A percentile compares a stretch with the other conserved stretches of the same genome.
phyloP scores from a whole-genome alignment of 805 yeast genomes.

The Brettanomyces naardenensis region DNA sequence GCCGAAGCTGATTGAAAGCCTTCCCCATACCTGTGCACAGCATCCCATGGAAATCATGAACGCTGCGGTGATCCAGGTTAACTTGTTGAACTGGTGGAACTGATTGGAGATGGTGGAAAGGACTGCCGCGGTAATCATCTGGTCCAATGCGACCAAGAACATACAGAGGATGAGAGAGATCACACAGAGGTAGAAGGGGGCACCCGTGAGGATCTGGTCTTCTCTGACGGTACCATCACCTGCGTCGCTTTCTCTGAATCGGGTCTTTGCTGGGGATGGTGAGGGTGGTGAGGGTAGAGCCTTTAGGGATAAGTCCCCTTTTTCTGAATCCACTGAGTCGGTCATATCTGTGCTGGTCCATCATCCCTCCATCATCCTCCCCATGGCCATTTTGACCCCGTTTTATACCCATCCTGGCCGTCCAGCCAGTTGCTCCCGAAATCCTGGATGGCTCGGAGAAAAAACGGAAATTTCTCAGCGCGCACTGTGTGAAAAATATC shows the following conservation, averaged over 20 bases:
- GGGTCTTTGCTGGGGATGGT: too few relatives aligned
- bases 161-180: constrained; percentile 2
- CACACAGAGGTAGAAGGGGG: constrained; percentile 7
- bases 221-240: constrained; percentile 31
- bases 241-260: constrained; percentile 28
- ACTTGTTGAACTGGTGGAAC: constrained; percentile 28
- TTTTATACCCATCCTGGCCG: neutral
- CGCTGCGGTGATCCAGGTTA: constrained; percentile 57
- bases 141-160: constrained; percentile 39
- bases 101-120: constrained; percentile 37
- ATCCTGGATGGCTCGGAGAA: neutral
- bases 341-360: neutral
- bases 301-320: too few relatives aligned
- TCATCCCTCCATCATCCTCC: neutral
- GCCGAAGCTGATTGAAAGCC: constrained; percentile 47
- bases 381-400: neutral
- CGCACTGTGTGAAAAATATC: neutral
- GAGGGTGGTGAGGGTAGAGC: too few relatives aligned
- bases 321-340: neutral
- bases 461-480: neutral
- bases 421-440: neutral
- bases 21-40: constrained; percentile 50
- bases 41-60: constrained; percentile 49
- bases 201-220: constrained; percentile 20
- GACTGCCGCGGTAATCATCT: constrained; percentile 48